Evolutionary conservation across 2,329 filamentous ascomycete genomes (phyloP), one percentile per base, ranked within the genome.

Genomic region (Erysiphe pisi): DNA sequence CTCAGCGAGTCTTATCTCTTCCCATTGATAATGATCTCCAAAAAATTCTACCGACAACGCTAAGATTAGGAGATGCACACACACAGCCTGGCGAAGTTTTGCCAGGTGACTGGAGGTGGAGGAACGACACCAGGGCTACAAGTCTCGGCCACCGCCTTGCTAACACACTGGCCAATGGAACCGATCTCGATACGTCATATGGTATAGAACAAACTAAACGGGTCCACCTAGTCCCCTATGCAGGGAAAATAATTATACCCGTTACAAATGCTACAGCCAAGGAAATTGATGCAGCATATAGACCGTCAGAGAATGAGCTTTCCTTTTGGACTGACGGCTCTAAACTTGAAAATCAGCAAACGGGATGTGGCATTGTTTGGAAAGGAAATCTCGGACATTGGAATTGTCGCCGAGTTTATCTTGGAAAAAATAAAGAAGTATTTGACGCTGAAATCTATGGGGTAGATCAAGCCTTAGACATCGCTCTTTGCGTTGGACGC

Each of bases 381-480:
- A 70, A 70, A 20, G 43, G 18, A 40, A n/a, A 40, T 47, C 43
- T 22, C 40, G 71, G 49, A 16, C 12, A 75, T 6, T 58, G 9
- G 45, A n/a, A 73, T 4, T 31, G 49, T 31, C 45, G 20, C 25
- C 4, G 28, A 31, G 25, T 56, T 52, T 75, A 58, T 28, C 25
- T 75, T 25, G 71, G 71, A 4, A 47, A 56, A 22, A 52, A 75
- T 11, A 75, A 75, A 20, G 45, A 75, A 20, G 45, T 75, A 12
- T 75, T 75, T 75, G 45, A 75, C 56, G 71, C 71, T 36, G 71
- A 75, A 75, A 4, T 75, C 4, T 75, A 75, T 20, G 71, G 31
- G 16, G 25, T 75, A 11, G 71, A 75, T 75, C 71, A 75, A 56
- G n/a, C 71, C 18, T n/a, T 75, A 31, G 11, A 58, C 9, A 56